Percentiles rank a stretch among this genome's conserved stretches.
These are phyloP conservation scores for Russula olivacea DNA, from an alignment of 768 basidiomycete species.

Conservation along the genomic window DNA sequence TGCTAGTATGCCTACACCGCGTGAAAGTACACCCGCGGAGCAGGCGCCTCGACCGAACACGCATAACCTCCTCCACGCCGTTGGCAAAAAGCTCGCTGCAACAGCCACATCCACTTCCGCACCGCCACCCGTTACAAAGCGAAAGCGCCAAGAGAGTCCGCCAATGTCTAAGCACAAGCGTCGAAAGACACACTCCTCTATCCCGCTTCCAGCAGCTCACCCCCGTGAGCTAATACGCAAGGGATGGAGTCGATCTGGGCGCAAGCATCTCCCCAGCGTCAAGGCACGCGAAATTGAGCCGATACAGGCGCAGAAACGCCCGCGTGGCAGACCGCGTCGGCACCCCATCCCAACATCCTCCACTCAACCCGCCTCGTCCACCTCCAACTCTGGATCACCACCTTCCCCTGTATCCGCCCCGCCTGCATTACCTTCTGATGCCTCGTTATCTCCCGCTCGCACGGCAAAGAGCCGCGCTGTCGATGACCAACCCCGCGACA, in stretches of 20 bases:
- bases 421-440: constrained; percentile 1
- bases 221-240: constrained; percentile 28
- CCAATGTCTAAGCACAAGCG: constrained; percentile 39
- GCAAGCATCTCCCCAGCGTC: constrained; percentile 31
- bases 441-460: constrained; percentile 16
- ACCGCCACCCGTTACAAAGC: constrained; percentile 19
- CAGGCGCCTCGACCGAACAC: constrained; percentile 43
- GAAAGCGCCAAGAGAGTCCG: constrained; percentile 22
- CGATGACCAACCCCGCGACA: constrained; percentile 52
- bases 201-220: constrained; percentile 11
- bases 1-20: constrained; percentile 40
- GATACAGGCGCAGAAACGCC: constrained; percentile 21
- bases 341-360: constrained; percentile 16
- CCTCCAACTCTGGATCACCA: neutral
- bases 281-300: constrained; percentile 33
- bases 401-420: constrained; percentile 8
- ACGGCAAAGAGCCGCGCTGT: constrained; percentile 42
- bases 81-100: constrained; percentile 48
- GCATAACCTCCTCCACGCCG: constrained; percentile 43
- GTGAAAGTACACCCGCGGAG: constrained; percentile 35
- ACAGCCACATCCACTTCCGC: constrained; percentile 34
- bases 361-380: neutral
- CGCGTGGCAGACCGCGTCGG: constrained; percentile 19
- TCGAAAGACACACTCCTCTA: constrained; percentile 35
- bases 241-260: constrained; percentile 30